Evolutionary conservation across 1,284 basidiomycete species (phyloP).

Genomic region (Phylloporus sp.): DNA sequence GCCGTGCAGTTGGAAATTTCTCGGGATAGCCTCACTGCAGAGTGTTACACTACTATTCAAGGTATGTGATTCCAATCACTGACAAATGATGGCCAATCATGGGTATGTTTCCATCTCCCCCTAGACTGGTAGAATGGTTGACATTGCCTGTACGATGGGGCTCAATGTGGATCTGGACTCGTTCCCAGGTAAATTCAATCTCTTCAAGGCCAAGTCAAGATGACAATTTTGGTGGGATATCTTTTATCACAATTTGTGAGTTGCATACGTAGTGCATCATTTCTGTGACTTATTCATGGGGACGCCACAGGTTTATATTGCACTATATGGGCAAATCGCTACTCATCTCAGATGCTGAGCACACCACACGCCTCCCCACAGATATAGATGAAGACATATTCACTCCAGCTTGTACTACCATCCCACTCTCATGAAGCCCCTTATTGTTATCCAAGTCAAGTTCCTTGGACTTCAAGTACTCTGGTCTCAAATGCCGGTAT

Average conservation of each 20-base stretch:
- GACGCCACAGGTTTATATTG: slow-evolving; percentile 59
- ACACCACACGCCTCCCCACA: slow-evolving; percentile 38
- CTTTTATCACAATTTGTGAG: slow-evolving; percentile 72
- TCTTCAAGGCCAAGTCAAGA: slow-evolving; percentile 63
- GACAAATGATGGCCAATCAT: slow-evolving; percentile 31
- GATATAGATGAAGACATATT: slow-evolving; percentile 59
- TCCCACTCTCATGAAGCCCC: slow-evolving; percentile 43
- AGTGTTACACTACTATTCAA: slow-evolving; percentile 56
- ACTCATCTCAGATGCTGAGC: slow-evolving; percentile 47
- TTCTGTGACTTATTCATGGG: slow-evolving; percentile 12
- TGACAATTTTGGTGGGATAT: slow-evolving; percentile 76
- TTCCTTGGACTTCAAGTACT: slow-evolving; percentile 43
- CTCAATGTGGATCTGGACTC: slow-evolving; percentile 64
- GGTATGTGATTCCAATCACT: slow-evolving; percentile 34
- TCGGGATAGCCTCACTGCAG: slow-evolving; percentile 76
- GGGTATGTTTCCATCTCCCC: background rate
- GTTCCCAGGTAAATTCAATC: slow-evolving; percentile 43
- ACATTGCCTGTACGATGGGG: slow-evolving; percentile 64
- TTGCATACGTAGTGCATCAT: slow-evolving; percentile 24
- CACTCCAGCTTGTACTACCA: slow-evolving; percentile 45
- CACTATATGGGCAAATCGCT: slow-evolving; percentile 65
- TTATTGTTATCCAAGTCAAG: slow-evolving; percentile 34
- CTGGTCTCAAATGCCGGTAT: slow-evolving; percentile 52
- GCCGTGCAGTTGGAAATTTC: slow-evolving; percentile 57
- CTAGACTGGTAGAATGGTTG: slow-evolving; percentile 71